Percentiles rank a stretch among this genome's conserved stretches.
Evolutionary conservation across 164 flowering plant genomes (phyloP).

Genomic region (Nymphaea colorata): DNA sequence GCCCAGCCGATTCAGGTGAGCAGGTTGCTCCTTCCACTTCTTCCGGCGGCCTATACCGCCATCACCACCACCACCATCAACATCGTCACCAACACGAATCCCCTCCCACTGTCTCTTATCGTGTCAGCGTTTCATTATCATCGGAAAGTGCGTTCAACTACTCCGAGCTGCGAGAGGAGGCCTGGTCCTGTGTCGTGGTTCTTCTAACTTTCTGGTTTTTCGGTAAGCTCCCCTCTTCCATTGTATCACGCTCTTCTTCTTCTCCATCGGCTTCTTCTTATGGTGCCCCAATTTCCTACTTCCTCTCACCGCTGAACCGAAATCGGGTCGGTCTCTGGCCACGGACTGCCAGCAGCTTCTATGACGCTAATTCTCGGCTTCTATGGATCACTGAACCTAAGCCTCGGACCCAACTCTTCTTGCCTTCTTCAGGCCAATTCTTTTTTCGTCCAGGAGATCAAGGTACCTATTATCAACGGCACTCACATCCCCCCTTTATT

Average conservation of each 20-base stretch:
- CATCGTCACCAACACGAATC: slow-evolving; percentile 10
- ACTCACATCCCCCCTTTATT: not conserved
- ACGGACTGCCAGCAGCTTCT: slow-evolving; percentile 31
- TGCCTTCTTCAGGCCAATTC: slow-evolving; percentile 31
- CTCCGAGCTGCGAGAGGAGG: slow-evolving; percentile 21
- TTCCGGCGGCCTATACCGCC: not conserved
- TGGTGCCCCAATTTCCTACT: not conserved
- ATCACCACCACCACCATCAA: not conserved
- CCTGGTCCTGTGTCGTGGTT: slow-evolving; percentile 40
- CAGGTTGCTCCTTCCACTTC: not conserved
- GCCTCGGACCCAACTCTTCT: slow-evolving; percentile 46
- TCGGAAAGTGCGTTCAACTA: slow-evolving; percentile 1
- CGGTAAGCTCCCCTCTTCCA: slow-evolving; percentile 21
- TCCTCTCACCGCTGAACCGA: not conserved
- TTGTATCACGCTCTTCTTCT: not conserved
- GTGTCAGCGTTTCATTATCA: slow-evolving; percentile 11
- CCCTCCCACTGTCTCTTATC: slow-evolving; percentile 12
- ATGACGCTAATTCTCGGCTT: slow-evolving; percentile 49
- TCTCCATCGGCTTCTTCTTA: not conserved
- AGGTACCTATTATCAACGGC: slow-evolving; percentile 20
- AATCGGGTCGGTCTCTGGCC: not conserved
- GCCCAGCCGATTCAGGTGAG: not conserved
- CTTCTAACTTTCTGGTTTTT: slow-evolving; percentile 49
- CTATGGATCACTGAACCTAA: slow-evolving; percentile 33
- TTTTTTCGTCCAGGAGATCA: slow-evolving; percentile 40